Base-by-base conservation (phyloP, 2,329 filamentous ascomycete genomes). In the Monosporascus sp. region DNA sequence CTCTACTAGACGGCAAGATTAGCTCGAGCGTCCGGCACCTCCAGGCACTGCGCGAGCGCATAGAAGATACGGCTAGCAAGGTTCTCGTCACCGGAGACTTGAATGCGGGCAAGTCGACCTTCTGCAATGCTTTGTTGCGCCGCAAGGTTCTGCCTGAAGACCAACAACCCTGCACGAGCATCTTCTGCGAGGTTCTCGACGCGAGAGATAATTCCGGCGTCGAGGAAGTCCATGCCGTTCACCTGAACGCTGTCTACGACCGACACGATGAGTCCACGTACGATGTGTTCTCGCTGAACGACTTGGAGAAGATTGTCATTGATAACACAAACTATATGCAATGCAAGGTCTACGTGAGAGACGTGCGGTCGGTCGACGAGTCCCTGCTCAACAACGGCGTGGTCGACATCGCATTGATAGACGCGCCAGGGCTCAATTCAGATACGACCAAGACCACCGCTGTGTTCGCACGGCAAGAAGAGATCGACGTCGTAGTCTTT, bases 401-500 rank as follows among this genome's bases (percentile, higher is more conserved):
- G 1, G 94, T 99, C 43, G 94, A 99, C 66, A 99, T 99, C 68
- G 92, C 94, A 1, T 80, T 99, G 50, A 99, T 99, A 60, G 94
- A 99, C 70, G 94, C 94, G 0, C 94, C 94, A 2, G 94, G 94
- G 31, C 78, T 99, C 50, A 99, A 99, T 72, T 90, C 89, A 22
- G 93, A 99, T 69, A 97, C 93, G 1, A 85, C 96, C 46, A 96
- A 97, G 74, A 99, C 94, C 0, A 99, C 94, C 1, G 94, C 94
- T 20, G 89, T 99, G 7, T 99, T 99, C 70, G 94, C 94, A 24
- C 82, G 94, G 53, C 94, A 99, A 67, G 94, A 99, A 70, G 94
- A 99, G 72, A 99, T 99, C 58, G 94, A 99, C 63, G 94, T 99
- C 0, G 94, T 99, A 1, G 92, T 99, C 0, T 99, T 99, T 64